These are phyloP conservation scores for Phaeotremella skinneri DNA, from an alignment of 768 basidiomycete genomes.

Conservation along the genomic window DNA sequence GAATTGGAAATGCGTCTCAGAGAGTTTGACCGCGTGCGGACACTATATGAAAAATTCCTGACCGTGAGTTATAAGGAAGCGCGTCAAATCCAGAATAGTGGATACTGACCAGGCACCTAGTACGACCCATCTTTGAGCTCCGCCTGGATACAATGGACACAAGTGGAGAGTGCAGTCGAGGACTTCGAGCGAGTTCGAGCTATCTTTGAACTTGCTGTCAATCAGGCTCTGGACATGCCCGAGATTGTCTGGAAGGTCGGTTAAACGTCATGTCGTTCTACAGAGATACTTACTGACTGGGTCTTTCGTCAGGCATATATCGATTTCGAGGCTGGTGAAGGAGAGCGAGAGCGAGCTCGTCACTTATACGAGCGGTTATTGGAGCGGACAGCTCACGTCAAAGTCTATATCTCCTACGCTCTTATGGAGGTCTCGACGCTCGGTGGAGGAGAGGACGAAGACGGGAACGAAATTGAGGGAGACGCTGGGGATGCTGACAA, in stretches of 20 bases:
- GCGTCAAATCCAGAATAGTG: neutral
- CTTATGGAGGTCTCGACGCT: conserved; percentile 77
- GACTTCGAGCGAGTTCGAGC: conserved; percentile 86
- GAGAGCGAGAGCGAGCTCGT: conserved; percentile 81
- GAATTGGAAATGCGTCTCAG: conserved; percentile 58
- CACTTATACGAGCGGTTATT: conserved; percentile 84
- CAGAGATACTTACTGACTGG: conserved; percentile 61
- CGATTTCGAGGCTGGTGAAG: conserved; percentile 93
- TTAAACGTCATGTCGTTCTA: neutral
- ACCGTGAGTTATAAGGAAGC: conserved; percentile 61
- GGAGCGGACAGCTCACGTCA: conserved; percentile 82
- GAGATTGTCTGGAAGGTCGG: conserved; percentile 58
- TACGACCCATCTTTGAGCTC: conserved; percentile 86
- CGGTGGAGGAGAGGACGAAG: conserved; percentile 50
- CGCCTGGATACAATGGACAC: conserved; percentile 95
- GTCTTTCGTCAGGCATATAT: conserved; percentile 72
- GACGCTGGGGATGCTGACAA: conserved; percentile 65
- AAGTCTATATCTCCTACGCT: conserved; percentile 95
- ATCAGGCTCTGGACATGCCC: conserved; percentile 89
- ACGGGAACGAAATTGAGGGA: conserved; percentile 58
- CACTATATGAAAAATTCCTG: conserved; percentile 88
- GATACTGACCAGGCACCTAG: conserved; percentile 51
- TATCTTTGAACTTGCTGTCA: conserved; percentile 87
- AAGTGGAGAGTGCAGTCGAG: conserved; percentile 80
- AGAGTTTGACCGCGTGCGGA: conserved; percentile 91